Evolutionary conservation across 2,329 filamentous ascomycete species (phyloP), one percentile per base, ranked within the genome.

Genomic region (Diaporthe citriasiana): DNA sequence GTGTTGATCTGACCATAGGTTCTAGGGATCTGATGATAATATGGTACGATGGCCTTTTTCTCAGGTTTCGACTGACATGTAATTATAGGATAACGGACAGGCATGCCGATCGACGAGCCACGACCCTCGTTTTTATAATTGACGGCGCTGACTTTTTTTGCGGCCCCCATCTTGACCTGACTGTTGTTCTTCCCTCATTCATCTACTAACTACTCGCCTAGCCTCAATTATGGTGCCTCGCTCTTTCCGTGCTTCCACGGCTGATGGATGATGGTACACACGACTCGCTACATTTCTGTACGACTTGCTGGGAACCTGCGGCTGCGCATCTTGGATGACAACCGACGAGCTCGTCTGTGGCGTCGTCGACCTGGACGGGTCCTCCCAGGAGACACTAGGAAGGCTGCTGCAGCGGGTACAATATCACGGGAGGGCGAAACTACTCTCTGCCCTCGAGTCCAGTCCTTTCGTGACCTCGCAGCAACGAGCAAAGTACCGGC

Each of bases 261-360:
- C 56, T 70, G 56, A 30, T 47, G 38, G 35, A 51, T 33, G 47
- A 38, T 55, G 38, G 57, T 56, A 71, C 68, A 74, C 56, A 70
- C 56, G 42, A 60, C 47, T 73, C 68, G 66, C 68, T 73, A 59
- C 72, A 50, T 70, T 30, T 30, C 45, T 73, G 72, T 73, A 38
- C 68, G 38, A 73, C 72, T 65, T 60, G 27, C 56, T 60, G 70
- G 35, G 66, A 33, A 27, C 45, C 57, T 27, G 69, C 69, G 55
- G 72, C 53, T 33, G 47, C 47, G 47, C 63, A 47, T 65, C 33
- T 65, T 63, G 56, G 27, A 53, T 38, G 56, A 51, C 27, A 66
- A 12, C 30, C 33, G 63, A 68, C 45, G 47, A 53, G n/a, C 63
- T 68, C 63, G 63, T 40, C 47, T 68, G 63, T 68, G 63, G 63